A percentile compares a stretch with the other conserved stretches of the same genome.
phyloP scores from a whole-genome alignment of 2,329 filamentous ascomycete genomes.

The Neofusicoccum parvum region DNA sequence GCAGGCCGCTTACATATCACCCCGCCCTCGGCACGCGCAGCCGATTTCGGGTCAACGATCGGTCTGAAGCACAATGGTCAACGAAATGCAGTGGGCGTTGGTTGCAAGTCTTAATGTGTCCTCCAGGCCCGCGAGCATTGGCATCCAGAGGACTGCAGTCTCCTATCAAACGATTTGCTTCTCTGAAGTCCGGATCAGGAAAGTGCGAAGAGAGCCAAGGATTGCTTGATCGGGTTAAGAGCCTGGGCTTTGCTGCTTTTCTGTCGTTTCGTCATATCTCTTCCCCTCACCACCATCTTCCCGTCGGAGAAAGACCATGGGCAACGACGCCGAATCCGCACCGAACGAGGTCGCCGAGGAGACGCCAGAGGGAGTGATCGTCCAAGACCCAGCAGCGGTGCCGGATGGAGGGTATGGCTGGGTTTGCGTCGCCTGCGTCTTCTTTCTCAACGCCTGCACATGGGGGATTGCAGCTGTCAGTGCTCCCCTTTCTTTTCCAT shows the following conservation, averaged over 20 bases:
- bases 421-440: constrained; percentile 33
- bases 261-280: not conserved
- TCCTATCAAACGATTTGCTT: too few species aligned
- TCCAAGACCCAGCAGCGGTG: not conserved
- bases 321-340: not conserved
- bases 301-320: not conserved
- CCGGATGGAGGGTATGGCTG: constrained; percentile 42
- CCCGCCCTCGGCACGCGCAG: not conserved
- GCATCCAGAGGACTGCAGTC: too few species aligned
- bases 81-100: too few species aligned
- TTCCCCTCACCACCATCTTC: not conserved
- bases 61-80: too few species aligned
- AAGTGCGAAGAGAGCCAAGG: not conserved
- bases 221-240: not conserved
- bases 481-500: not conserved
- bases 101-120: not conserved
- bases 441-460: constrained; percentile 34
- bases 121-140: not conserved
- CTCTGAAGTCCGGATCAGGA: not conserved
- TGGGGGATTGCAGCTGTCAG: constrained; percentile 33
- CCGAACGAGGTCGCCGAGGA: constrained; percentile 4
- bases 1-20: not conserved
- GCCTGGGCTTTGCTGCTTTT: too few species aligned
- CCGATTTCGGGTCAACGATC: not conserved
- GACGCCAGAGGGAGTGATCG: constrained; percentile 22